Base-by-base conservation (phyloP, 208 protist species). In the Wallacemonas sp. region DNA sequence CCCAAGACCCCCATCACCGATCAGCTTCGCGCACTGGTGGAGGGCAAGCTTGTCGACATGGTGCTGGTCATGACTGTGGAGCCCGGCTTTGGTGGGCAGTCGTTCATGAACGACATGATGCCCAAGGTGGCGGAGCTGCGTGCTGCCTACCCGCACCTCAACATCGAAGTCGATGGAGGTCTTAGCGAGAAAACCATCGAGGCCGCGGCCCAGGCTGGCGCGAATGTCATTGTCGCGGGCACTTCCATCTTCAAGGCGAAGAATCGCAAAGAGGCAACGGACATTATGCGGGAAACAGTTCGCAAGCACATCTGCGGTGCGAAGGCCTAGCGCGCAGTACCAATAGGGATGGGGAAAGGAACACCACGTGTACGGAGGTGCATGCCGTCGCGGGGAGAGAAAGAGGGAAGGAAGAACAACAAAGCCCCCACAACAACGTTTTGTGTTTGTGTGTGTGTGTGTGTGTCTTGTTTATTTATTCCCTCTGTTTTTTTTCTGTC, bases 121-220 rank as follows among this genome's bases (percentile, higher is more conserved):
- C 76, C 83, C 58, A 99, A 99, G 79, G 98, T 99, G n/a, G 32
- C 27, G 22, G 72, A 82, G 44, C 66, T 99, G 5, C 82, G 98
- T 32, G 29, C 60, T 24, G 71, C 65, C 32, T 93, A 91, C 54
- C 92, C 97, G 32, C 41, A 75, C 15, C 61, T 99, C 2, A 87
- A 98, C 73, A 99, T 99, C 70, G 85, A 99, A 75, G 98, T 99
- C 10, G 99, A 99, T 74, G 99, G 99, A 44, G 99, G 99, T 10
- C 53, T 99, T 10, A 83, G 87, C 37, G 79, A 77, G 52, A 57
- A 88, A 62, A 99, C 98, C 26, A 97, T 99, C 36, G 81, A 95
- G 12, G 59, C 66, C 5, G 96, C 95, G 0, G 93, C 97, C 0
- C 53, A 88, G 50, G 97, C 98, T 2, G 99, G 99, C 13, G 98